Evolutionary conservation across 78 protist genomes (phyloP), one percentile per base, ranked within the genome.

Genomic region (Guillardia theta): DNA sequence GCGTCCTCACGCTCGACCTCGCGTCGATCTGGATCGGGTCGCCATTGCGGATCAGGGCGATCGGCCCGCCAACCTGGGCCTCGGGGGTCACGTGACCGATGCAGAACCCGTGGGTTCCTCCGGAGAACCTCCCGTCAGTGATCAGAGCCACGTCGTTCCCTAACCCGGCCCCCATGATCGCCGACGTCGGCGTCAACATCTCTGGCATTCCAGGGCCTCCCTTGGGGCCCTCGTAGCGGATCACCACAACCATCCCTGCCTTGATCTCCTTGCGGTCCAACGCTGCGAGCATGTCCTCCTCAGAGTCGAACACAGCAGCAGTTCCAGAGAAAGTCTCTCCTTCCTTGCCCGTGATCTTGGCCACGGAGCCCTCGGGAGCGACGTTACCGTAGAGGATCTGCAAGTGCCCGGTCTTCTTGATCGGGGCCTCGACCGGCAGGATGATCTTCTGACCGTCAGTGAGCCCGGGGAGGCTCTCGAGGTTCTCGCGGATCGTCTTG

Each of bases 281-380:
- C 37, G 78, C 93, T 1, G 47, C 83, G 33, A 93, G 87, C 94
- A 64, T 64, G 36, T 64, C 95, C 95, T 96, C 96, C 92, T 96
- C 97, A 9, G 93, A 76, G 53, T 96, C 97, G 76, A 94, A 96
- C 33, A 95, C 97, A 50, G 76, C 64, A 0, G 97, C 97, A 9
- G 80, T 19, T n/a, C 97, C 97, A 33, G 46, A 8, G 92, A 46
- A 47, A 12, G 48, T 50, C 44, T 64, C 76, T 47, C 58, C 50
- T 48, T 95, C 96, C 90, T 97, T 97, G 76, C 98, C 98, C 4
- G 98, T 94, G 93, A 97, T 88, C 96, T 97, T 97, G 24, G 95
- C 96, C 22, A 97, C 98, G n/a, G 90, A 78, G 48, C 97, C 97
- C 70, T 96, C 96, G 19, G 98, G 96, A 1, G 98, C 97, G 5